phyloP scores from a whole-genome alignment of 179 eudicot genomes.

The Drosera spatulata region DNA sequence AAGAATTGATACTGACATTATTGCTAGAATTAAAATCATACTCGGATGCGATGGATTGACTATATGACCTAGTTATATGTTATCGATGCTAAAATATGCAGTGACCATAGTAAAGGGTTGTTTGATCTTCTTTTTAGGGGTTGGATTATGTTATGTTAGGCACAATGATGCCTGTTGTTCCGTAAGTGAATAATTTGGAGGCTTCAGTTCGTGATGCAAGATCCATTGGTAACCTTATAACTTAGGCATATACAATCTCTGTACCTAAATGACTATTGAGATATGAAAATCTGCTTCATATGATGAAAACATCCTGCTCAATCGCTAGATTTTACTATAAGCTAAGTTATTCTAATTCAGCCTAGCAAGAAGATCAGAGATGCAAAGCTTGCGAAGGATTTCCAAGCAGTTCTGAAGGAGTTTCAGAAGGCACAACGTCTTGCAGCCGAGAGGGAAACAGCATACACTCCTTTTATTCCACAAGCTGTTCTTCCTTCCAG shows the following conservation, averaged over 20 bases:
- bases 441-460: constrained; percentile 83
- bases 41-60: too few species aligned
- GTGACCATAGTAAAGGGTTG: too few species aligned
- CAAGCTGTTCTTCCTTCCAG: constrained; percentile 52
- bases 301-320: neutral
- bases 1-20: too few species aligned
- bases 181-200: neutral
- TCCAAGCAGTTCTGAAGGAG: constrained; percentile 71
- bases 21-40: too few species aligned
- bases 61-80: too few species aligned
- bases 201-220: neutral
- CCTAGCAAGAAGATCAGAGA: constrained; percentile 72
- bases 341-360: constrained; percentile 24
- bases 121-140: neutral
- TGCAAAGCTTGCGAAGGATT: constrained; percentile 86
- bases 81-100: too few species aligned
- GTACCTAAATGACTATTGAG: neutral
- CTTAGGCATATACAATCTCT: neutral
- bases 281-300: neutral
- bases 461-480: constrained; percentile 58
- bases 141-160: neutral
- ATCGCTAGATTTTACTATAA: neutral
- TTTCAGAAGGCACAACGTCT: constrained; percentile 79
- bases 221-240: neutral
- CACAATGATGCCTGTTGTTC: neutral